Percentiles rank a stretch among this genome's conserved stretches.
Evolutionary conservation across 306 rosid species (phyloP).

Genomic region (Fragaria nilgerrensis): DNA sequence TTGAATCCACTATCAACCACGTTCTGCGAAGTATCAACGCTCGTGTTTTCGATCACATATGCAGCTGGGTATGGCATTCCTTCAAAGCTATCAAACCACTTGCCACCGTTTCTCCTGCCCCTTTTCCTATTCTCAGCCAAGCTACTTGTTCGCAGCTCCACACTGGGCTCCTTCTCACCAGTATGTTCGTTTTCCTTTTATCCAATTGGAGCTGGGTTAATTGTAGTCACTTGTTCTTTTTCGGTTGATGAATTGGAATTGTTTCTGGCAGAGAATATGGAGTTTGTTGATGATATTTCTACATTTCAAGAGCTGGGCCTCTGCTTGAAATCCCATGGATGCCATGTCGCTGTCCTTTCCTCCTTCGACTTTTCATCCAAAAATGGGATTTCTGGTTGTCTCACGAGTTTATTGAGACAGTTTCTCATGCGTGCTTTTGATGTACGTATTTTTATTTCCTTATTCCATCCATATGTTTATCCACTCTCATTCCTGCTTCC

Average conservation of each 20-base stretch:
- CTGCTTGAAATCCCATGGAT: conserved; percentile 74
- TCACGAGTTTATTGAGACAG: conserved; percentile 73
- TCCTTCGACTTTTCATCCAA: conserved; percentile 64
- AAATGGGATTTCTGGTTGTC: conserved; percentile 82
- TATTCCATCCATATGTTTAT: background rate
- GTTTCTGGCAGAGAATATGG: conserved; percentile 73
- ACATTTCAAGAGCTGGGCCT: conserved; percentile 82
- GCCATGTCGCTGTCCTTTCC: conserved; percentile 79
- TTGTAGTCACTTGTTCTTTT: background rate
- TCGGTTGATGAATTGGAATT: conserved; percentile 23
- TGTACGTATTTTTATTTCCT: conserved; percentile 35
- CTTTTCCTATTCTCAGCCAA: conserved; percentile 57
- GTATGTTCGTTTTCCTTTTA: conserved; percentile 41
- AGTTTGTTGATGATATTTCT: conserved; percentile 77
- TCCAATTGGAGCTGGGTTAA: background rate
- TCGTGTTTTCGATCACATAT: conserved; percentile 53
- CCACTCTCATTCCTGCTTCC: conserved; percentile 20
- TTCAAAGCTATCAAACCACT: conserved; percentile 44
- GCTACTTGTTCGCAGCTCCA: conserved; percentile 48
- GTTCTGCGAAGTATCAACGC: conserved; percentile 61
- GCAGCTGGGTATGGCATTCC: conserved; percentile 62
- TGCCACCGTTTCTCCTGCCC: conserved; percentile 46
- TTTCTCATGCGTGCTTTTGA: conserved; percentile 50
- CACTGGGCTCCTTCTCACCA: conserved; percentile 62
- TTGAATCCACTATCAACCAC: conserved; percentile 65